These are phyloP conservation scores for Hyphopichia homilentoma DNA, from an alignment of 805 yeast genomes.

Conservation along the genomic window DNA sequence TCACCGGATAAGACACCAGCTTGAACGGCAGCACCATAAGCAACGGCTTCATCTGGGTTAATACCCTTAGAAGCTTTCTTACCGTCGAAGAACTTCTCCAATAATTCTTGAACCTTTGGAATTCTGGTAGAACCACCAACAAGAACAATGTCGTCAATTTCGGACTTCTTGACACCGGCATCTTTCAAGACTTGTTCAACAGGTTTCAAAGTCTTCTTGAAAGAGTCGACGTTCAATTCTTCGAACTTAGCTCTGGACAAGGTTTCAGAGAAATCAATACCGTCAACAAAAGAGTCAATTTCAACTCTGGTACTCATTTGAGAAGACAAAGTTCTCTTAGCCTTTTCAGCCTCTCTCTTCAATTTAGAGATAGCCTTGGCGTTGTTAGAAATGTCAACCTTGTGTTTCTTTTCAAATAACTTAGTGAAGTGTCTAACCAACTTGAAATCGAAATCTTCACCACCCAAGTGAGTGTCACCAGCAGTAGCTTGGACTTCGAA, in stretches of 20 bases:
- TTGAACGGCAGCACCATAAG: slow-evolving; percentile 88
- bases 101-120: slow-evolving; percentile 47
- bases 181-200: slow-evolving; percentile 46
- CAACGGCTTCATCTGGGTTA: slow-evolving; percentile 50
- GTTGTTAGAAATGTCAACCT: slow-evolving; percentile 37
- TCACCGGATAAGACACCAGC: slow-evolving; percentile 97
- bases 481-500: slow-evolving; percentile 47
- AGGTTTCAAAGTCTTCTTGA: slow-evolving; percentile 45
- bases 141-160: slow-evolving; percentile 44
- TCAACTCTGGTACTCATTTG: slow-evolving; percentile 41
- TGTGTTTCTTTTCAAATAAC: slow-evolving; percentile 44
- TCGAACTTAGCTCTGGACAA: slow-evolving; percentile 46
- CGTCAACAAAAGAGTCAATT: slow-evolving; percentile 47
- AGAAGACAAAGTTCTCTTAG: slow-evolving; percentile 46
- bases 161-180: slow-evolving; percentile 42
- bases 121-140: slow-evolving; percentile 51
- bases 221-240: slow-evolving; percentile 43
- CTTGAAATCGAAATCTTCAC: slow-evolving; percentile 47
- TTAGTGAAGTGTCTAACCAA: slow-evolving; percentile 40
- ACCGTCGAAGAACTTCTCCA: slow-evolving; percentile 43
- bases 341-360: slow-evolving; percentile 48
- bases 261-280: slow-evolving; percentile 46
- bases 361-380: slow-evolving; percentile 43
- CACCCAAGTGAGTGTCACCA: slow-evolving; percentile 51
- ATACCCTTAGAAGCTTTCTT: slow-evolving; percentile 47